Conservation (phyloP, 2,329 filamentous ascomycete species). For the Phialocephala sp. region DNA sequence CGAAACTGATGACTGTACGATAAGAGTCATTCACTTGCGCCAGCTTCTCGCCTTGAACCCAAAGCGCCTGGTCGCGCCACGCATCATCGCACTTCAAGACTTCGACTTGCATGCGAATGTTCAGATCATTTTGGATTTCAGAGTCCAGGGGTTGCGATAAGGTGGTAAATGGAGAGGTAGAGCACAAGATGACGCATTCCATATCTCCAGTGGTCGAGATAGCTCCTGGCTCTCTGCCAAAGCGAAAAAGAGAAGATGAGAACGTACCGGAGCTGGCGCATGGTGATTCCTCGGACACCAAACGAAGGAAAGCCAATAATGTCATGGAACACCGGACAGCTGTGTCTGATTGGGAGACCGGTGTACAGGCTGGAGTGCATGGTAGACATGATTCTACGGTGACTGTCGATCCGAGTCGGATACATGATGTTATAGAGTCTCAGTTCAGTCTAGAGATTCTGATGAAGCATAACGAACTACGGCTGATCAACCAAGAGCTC, state of each 20-base stretch:
- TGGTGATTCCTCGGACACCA: conserved; percentile 37
- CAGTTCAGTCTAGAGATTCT: conserved; percentile 92
- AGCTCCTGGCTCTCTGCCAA: conserved; percentile 24
- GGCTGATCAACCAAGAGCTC: conserved; percentile 93
- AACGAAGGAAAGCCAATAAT: conserved; percentile 41
- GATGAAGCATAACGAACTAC: conserved; percentile 91
- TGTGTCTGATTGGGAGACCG: not conserved
- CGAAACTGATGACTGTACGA: conserved; percentile 18
- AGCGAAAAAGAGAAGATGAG: conserved; percentile 38
- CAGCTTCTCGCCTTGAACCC: conserved; percentile 9
- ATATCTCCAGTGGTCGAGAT: conserved; percentile 35
- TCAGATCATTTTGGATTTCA: conserved; percentile 62
- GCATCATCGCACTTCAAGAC: not conserved
- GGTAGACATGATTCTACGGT: conserved; percentile 18
- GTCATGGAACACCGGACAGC: conserved; percentile 22
- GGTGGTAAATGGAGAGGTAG: conserved; percentile 49
- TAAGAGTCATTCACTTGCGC: conserved; percentile 21
- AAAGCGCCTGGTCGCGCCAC: conserved; percentile 26
- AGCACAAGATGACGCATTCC: conserved; percentile 47
- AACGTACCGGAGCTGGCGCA: conserved; percentile 24
- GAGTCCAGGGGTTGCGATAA: conserved; percentile 63
- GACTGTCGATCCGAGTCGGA: conserved; percentile 36
- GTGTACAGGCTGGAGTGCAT: conserved; percentile 12
- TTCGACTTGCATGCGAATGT: conserved; percentile 56
- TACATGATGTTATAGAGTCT: conserved; percentile 66